phyloP scores from a whole-genome alignment of 1,284 basidiomycete species.

The Fomitopsis betulina region DNA sequence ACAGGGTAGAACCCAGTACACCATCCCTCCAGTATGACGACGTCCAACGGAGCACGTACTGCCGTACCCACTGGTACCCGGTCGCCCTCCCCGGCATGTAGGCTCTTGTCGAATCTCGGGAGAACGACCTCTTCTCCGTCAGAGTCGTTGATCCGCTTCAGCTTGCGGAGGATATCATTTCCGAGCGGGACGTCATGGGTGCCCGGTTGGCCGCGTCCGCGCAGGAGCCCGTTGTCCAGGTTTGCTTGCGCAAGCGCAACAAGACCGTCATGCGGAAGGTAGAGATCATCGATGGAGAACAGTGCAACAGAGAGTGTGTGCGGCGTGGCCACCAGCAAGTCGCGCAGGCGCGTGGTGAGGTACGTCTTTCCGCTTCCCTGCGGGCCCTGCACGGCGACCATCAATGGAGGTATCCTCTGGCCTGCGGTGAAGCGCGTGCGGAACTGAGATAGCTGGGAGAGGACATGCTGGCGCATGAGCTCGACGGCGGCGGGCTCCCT shows the following conservation, averaged over 20 bases:
- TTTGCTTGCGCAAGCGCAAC: conserved; percentile 46
- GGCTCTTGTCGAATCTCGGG: conserved; percentile 87
- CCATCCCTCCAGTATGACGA: conserved; percentile 90
- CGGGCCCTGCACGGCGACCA: conserved; percentile 83
- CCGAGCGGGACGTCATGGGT: conserved; percentile 81
- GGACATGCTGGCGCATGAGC: conserved; percentile 42
- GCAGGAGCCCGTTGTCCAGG: conserved; percentile 60
- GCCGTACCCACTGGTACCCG: conserved; percentile 43
- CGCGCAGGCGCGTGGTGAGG: conserved; percentile 52
- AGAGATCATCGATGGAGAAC: conserved; percentile 85
- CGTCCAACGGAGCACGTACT: conserved; percentile 57
- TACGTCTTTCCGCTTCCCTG: conserved; percentile 85
- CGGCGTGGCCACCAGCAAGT: conserved; percentile 42
- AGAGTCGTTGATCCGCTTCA: conserved; percentile 43
- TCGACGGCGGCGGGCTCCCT: conserved; percentile 25
- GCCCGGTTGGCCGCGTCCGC: conserved; percentile 82
- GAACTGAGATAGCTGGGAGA: conserved; percentile 29
- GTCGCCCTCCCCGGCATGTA: conserved; percentile 79
- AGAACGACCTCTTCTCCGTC: conserved; percentile 42
- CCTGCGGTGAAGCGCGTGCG: conserved; percentile 17
- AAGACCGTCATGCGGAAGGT: conserved; percentile 65
- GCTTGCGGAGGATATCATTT: conserved; percentile 39
- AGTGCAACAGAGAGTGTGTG: conserved; percentile 56
- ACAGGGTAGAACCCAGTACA: conserved; percentile 73
- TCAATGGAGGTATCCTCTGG: conserved; percentile 41